Evolutionary conservation across 1,284 basidiomycete species (phyloP).

Genomic region (Trametes hirsuta): DNA sequence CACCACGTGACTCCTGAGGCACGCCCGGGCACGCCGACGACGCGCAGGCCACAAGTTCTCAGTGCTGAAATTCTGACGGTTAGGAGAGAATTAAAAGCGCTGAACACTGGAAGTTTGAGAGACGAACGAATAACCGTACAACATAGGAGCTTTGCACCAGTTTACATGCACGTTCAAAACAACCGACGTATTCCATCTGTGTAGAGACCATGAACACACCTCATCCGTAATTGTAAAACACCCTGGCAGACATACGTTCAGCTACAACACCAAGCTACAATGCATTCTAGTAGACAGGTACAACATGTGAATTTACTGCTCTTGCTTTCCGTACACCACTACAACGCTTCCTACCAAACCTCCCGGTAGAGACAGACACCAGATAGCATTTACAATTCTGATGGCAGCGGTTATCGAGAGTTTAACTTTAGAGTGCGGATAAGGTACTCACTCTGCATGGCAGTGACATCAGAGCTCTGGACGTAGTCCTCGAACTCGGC

Average conservation of each 20-base stretch:
- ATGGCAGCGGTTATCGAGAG: not conserved
- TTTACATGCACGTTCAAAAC: too few relatives aligned
- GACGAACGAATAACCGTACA: too few relatives aligned
- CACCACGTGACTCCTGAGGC: slow-evolving; percentile 7
- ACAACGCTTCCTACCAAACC: slow-evolving; percentile 11
- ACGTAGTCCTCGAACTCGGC: slow-evolving; percentile 92
- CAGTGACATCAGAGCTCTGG: slow-evolving; percentile 91
- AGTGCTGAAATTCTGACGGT: too few relatives aligned
- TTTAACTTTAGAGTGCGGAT: not conserved
- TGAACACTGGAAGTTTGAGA: too few relatives aligned
- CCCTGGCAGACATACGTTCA: too few relatives aligned
- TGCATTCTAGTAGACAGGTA: slow-evolving; percentile 20
- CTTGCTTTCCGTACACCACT: slow-evolving; percentile 18
- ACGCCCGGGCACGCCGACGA: not conserved
- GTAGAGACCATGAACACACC: too few relatives aligned
- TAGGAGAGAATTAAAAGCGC: too few relatives aligned
- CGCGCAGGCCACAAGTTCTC: too few relatives aligned
- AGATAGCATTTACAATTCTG: slow-evolving; percentile 18
- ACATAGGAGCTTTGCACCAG: too few relatives aligned
- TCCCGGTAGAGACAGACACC: not conserved
- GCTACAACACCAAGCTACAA: too few relatives aligned
- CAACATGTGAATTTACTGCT: slow-evolving; percentile 23
- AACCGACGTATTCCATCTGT: too few relatives aligned
- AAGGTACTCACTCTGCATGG: slow-evolving; percentile 79
- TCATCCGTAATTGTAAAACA: too few relatives aligned